Conservation (phyloP, 805 yeast species). For the Torulaspora delbrueckii region DNA sequence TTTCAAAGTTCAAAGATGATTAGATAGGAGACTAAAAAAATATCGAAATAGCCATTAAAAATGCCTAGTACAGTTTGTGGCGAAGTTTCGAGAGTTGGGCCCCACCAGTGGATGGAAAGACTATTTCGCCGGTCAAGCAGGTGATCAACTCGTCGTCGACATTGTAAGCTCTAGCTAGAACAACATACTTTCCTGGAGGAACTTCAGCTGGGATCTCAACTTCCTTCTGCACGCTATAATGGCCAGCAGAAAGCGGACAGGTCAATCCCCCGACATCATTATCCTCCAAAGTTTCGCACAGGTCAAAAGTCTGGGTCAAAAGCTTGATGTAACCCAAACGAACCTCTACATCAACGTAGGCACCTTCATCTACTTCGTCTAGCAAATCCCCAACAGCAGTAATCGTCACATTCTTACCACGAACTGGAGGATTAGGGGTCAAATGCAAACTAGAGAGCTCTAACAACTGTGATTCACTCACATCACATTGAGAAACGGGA, state of each 20-base stretch:
- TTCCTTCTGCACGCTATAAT: constrained; percentile 56
- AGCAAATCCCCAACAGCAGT: constrained; percentile 63
- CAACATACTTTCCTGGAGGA: constrained; percentile 91
- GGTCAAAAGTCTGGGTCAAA: constrained; percentile 82
- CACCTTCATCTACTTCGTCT: constrained; percentile 65
- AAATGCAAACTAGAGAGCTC: constrained; percentile 55
- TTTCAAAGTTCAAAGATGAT: background rate
- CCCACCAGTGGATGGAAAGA: constrained; percentile 30
- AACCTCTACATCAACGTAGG: constrained; percentile 92
- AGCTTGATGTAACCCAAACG: constrained; percentile 87
- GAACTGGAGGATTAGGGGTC: constrained; percentile 81
- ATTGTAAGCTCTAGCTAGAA: constrained; percentile 85
- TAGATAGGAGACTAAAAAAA: background rate
- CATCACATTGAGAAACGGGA: constrained; percentile 76
- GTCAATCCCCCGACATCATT: constrained; percentile 57
- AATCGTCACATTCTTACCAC: constrained; percentile 80
- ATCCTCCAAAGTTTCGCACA: constrained; percentile 81
- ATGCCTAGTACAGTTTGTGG: background rate
- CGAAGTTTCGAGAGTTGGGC: constrained; percentile 1
- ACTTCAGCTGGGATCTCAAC: constrained; percentile 87
- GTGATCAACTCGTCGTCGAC: constrained; percentile 75
- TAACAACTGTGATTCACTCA: constrained; percentile 56
- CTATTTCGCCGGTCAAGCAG: constrained; percentile 73
- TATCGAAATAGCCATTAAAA: background rate
- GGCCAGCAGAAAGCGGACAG: constrained; percentile 78